Evolutionary conservation across 2,329 filamentous ascomycete species (phyloP).

Genomic region (Dactylellina sp.): DNA sequence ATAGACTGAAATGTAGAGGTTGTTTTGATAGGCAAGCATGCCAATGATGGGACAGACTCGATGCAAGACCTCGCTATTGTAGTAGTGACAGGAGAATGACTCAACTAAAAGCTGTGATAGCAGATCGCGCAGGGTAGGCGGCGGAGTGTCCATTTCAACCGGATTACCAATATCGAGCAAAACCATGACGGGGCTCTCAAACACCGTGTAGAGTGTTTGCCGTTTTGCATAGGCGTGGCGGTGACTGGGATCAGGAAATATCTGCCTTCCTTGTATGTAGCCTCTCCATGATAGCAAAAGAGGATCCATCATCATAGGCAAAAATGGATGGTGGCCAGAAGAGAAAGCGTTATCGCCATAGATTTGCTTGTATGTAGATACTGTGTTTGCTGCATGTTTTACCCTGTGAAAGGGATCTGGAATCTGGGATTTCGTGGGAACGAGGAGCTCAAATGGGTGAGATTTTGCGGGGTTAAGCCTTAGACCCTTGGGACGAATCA

Average conservation of each 20-base stretch:
- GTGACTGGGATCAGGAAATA: conserved; percentile 14
- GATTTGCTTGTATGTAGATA: background rate
- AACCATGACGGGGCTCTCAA: conserved; percentile 24
- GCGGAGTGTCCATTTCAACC: background rate
- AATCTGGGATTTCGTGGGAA: background rate
- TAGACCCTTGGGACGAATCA: conserved; percentile 7
- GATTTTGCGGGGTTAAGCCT: background rate
- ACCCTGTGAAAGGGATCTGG: background rate
- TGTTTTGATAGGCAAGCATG: background rate
- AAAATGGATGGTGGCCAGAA: conserved; percentile 14
- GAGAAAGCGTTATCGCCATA: background rate
- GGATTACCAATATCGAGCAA: conserved; percentile 8
- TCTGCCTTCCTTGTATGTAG: conserved; percentile 7
- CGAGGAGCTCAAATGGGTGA: conserved; percentile 17
- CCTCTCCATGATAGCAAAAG: background rate
- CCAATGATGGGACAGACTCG: conserved; percentile 19
- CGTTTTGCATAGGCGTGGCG: conserved; percentile 26
- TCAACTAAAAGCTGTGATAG: conserved; percentile 33
- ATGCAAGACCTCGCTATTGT: conserved; percentile 33
- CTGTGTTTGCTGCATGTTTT: no score
- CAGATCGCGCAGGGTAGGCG: conserved; percentile 1
- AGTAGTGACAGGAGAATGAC: conserved; percentile 35
- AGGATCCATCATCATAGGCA: background rate
- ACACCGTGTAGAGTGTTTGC: conserved; percentile 32
- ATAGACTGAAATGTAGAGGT: conserved; percentile 20